Conservation (phyloP, 2,329 filamentous ascomycete species). For the Paracamarosporium sp. region DNA sequence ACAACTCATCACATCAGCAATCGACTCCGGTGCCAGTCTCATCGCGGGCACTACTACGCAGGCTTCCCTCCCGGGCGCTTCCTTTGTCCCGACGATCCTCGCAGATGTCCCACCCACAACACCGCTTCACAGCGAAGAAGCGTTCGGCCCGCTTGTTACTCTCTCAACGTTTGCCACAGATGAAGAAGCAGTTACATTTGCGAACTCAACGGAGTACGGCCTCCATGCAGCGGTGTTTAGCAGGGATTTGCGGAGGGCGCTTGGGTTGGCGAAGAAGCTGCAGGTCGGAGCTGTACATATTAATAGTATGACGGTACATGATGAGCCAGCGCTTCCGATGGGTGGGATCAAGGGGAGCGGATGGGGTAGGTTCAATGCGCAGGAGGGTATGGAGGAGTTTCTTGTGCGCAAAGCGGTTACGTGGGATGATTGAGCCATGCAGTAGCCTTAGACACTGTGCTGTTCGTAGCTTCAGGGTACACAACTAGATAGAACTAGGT, state of each 20-base stretch:
- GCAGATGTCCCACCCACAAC: slow-evolving; percentile 6
- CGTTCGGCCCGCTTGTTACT: slow-evolving; percentile 19
- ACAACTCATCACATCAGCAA: background rate
- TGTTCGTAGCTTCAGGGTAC: too few species aligned
- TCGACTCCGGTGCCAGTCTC: slow-evolving; percentile 12
- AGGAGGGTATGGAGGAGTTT: slow-evolving; percentile 19
- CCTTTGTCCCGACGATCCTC: slow-evolving; percentile 21
- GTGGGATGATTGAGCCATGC: slow-evolving; percentile 19
- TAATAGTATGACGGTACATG: slow-evolving; percentile 25
- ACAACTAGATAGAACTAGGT: too few species aligned
- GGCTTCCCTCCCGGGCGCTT: slow-evolving; percentile 1
- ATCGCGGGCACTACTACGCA: slow-evolving; percentile 1
- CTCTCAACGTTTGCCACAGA: slow-evolving; percentile 14
- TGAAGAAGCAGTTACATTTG: slow-evolving; percentile 18
- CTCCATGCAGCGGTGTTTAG: slow-evolving; percentile 22
- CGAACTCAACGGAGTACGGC: slow-evolving; percentile 19
- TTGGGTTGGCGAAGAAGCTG: slow-evolving; percentile 20
- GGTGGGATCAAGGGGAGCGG: slow-evolving; percentile 21
- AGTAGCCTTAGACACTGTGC: too few species aligned
- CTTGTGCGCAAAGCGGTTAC: slow-evolving; percentile 14
- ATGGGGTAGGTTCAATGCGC: slow-evolving; percentile 22
- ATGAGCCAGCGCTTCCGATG: slow-evolving; percentile 21
- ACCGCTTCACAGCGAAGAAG: slow-evolving; percentile 16
- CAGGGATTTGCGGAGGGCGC: slow-evolving; percentile 11
- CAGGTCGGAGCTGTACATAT: slow-evolving; percentile 25